A percentile compares a stretch with the other conserved stretches of the same genome.
Conservation (phyloP, 2,329 filamentous ascomycete species). For the Fusarium haematococcum region DNA sequence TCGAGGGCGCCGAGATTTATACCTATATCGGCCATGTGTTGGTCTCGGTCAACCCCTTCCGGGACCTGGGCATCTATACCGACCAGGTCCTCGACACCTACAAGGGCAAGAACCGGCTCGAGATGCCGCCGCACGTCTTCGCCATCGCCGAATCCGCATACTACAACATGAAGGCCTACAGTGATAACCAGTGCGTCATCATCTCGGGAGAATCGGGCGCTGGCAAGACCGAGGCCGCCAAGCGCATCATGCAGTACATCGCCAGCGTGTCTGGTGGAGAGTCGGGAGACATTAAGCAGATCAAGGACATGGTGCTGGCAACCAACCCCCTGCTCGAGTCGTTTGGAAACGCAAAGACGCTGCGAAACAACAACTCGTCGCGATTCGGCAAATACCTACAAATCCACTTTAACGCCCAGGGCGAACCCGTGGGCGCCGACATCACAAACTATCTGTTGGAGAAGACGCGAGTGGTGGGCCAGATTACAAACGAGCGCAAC, state of each 20-base stretch:
- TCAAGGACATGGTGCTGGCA: slow-evolving; percentile 99
- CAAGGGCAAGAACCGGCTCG: slow-evolving; percentile 95
- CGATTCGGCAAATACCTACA: slow-evolving; percentile 98
- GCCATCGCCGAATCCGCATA: slow-evolving; percentile 96
- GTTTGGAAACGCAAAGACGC: slow-evolving; percentile 97
- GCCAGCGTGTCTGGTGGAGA: slow-evolving; percentile 91
- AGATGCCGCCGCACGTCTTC: slow-evolving; percentile 96
- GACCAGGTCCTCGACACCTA: slow-evolving; percentile 94
- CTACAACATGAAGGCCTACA: slow-evolving; percentile 99
- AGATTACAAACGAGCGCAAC: slow-evolving; percentile 95
- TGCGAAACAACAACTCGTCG: slow-evolving; percentile 98
- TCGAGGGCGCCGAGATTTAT: slow-evolving; percentile 98
- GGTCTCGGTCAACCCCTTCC: slow-evolving; percentile 98
- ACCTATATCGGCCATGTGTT: slow-evolving; percentile 99
- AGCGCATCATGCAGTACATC: slow-evolving; percentile 99
- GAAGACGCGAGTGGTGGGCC: slow-evolving; percentile 93
- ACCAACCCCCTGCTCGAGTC: slow-evolving; percentile 97
- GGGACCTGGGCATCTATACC: slow-evolving; percentile 97
- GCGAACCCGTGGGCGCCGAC: slow-evolving; percentile 94
- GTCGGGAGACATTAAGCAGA: slow-evolving; percentile 90
- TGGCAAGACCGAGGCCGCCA: slow-evolving; percentile 97
- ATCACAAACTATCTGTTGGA: slow-evolving; percentile 98
- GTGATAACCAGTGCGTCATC: slow-evolving; percentile 99
- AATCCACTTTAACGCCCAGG: slow-evolving; percentile 91
- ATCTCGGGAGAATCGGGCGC: slow-evolving; percentile 98